phyloP scores from a whole-genome alignment of 2,329 filamentous ascomycete genomes.

The Acephala macrosclerotiorum region DNA sequence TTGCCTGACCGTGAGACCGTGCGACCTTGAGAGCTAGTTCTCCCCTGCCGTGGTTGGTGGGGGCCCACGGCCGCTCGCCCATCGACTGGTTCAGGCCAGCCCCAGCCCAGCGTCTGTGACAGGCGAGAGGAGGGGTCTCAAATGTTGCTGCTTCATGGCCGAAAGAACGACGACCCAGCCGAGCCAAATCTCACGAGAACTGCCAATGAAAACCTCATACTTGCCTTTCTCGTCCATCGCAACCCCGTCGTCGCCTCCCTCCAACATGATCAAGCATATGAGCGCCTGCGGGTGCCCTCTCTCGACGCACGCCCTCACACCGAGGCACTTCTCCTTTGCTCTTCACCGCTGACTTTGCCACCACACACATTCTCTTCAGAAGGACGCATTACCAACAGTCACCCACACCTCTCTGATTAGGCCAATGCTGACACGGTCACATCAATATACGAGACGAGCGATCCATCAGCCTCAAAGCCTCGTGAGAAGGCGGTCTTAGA shows the following conservation, averaged over 20 bases:
- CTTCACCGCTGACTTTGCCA: neutral
- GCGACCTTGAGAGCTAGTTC: too few relatives aligned
- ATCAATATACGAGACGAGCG: constrained; percentile 22
- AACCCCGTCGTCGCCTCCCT: constrained; percentile 6
- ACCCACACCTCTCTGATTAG: constrained; percentile 12
- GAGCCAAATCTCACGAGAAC: constrained; percentile 17
- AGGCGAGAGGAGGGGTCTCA: constrained; percentile 1
- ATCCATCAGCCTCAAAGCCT: constrained; percentile 23
- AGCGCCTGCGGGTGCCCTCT: neutral
- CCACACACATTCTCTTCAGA: constrained; percentile 8
- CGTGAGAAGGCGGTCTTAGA: constrained; percentile 10
- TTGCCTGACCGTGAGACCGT: too few relatives aligned
- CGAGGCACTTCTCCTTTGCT: neutral
- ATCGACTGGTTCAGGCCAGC: neutral
- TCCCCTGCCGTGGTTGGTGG: neutral
- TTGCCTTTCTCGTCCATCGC: constrained; percentile 2
- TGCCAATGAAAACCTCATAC: constrained; percentile 11
- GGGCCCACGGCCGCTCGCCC: neutral
- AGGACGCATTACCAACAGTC: neutral
- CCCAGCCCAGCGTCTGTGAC: neutral
- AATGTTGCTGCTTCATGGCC: constrained; percentile 1
- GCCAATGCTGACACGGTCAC: constrained; percentile 8
- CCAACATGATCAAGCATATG: neutral
- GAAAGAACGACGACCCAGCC: constrained; percentile 5
- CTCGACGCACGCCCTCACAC: neutral